Percentiles rank a stretch among this genome's conserved stretches.
phyloP scores from a whole-genome alignment of 2,329 filamentous ascomycete genomes.

The Cadophora malorum region DNA sequence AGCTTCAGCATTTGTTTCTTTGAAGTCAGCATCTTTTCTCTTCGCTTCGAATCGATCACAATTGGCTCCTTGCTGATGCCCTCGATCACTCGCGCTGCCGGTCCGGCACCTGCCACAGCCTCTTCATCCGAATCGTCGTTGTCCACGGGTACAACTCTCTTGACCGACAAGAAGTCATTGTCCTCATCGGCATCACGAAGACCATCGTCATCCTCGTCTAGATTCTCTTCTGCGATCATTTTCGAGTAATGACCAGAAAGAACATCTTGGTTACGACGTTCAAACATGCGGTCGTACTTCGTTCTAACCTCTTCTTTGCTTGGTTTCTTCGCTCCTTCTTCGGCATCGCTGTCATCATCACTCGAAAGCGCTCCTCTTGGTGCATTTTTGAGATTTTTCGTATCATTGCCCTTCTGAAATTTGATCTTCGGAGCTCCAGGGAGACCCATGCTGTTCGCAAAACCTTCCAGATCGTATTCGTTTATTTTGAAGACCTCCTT shows the following conservation, averaged over 20 bases:
- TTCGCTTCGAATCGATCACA: slow-evolving; percentile 90
- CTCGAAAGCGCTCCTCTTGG: slow-evolving; percentile 71
- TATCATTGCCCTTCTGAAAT: slow-evolving; percentile 87
- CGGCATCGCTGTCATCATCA: slow-evolving; percentile 66
- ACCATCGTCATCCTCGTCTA: slow-evolving; percentile 50
- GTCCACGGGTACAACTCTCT: slow-evolving; percentile 80
- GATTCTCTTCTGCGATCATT: slow-evolving; percentile 70
- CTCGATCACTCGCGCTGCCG: slow-evolving; percentile 64
- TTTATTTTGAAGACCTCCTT: slow-evolving; percentile 90
- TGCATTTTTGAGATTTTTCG: slow-evolving; percentile 87
- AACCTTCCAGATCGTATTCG: slow-evolving; percentile 84
- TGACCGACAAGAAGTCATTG: slow-evolving; percentile 87
- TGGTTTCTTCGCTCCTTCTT: slow-evolving; percentile 56
- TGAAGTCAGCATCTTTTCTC: slow-evolving; percentile 91
- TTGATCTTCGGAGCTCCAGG: slow-evolving; percentile 93
- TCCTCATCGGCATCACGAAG: slow-evolving; percentile 65
- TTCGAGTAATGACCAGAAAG: slow-evolving; percentile 93
- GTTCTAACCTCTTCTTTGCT: slow-evolving; percentile 80
- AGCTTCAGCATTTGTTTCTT: slow-evolving; percentile 94
- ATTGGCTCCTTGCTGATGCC: slow-evolving; percentile 74
- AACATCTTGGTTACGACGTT: slow-evolving; percentile 93
- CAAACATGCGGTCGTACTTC: slow-evolving; percentile 98
- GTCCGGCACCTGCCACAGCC: slow-evolving; percentile 49
- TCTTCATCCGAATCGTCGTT: slow-evolving; percentile 55
- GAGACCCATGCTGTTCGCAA: slow-evolving; percentile 82